A percentile compares a stretch with the other conserved stretches of the same genome.
These are phyloP conservation scores for Cairneyella variabilis DNA, from an alignment of 495 filamentous ascomycete species.

Conservation along the genomic window DNA sequence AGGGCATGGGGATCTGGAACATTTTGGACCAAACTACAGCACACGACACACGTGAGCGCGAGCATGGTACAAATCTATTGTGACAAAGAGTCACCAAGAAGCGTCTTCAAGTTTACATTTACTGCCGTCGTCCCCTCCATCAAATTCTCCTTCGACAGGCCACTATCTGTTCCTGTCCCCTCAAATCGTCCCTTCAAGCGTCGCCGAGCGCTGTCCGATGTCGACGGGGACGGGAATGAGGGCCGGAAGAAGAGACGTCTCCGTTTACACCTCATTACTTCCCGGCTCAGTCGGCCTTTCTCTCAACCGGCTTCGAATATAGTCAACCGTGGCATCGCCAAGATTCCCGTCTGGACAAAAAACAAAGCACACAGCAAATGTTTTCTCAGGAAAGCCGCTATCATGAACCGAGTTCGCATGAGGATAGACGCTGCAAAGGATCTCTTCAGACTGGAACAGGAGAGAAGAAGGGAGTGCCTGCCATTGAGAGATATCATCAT, in stretches of 20 bases:
- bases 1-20: constrained; percentile 8
- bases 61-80: constrained; percentile 27
- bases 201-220: constrained; percentile 52
- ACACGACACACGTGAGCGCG: constrained; percentile 26
- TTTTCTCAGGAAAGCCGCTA: constrained; percentile 50
- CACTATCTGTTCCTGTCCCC: constrained; percentile 5
- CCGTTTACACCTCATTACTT: constrained; percentile 60
- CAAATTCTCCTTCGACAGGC: constrained; percentile 23
- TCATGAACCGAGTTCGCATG: constrained; percentile 47
- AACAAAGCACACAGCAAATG: constrained; percentile 33
- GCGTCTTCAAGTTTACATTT: constrained; percentile 23
- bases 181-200: constrained; percentile 45
- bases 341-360: constrained; percentile 51
- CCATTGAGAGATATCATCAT: constrained; percentile 22
- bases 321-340: constrained; percentile 55
- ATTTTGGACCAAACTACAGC: neutral
- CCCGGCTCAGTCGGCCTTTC: constrained; percentile 63
- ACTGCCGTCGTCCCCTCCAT: constrained; percentile 10
- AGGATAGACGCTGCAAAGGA: constrained; percentile 29
- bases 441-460: constrained; percentile 18
- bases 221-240: constrained; percentile 53
- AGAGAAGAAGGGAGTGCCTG: constrained; percentile 11
- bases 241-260: constrained; percentile 60
- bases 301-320: constrained; percentile 66
- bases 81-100: constrained; percentile 8